Evolutionary conservation across 2,329 filamentous ascomycete genomes (phyloP).

Genomic region (Microsporum audouinii): DNA sequence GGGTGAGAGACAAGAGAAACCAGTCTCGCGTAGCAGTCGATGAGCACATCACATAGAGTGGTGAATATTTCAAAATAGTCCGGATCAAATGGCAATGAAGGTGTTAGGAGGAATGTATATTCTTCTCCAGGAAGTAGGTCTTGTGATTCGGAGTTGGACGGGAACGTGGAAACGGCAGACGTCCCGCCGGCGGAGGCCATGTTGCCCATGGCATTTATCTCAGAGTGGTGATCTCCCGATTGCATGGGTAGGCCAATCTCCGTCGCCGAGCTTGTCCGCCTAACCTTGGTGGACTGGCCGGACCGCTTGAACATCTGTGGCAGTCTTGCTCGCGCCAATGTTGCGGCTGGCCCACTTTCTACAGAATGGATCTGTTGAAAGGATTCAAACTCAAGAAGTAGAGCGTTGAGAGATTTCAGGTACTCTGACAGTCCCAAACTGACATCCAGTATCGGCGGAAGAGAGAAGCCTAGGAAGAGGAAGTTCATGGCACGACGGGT

Average conservation of each 20-base stretch:
- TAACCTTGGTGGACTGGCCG: slow-evolving; percentile 46
- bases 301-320: slow-evolving; percentile 71
- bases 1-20: slow-evolving; percentile 64
- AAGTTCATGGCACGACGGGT: slow-evolving; percentile 87
- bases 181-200: slow-evolving; percentile 29
- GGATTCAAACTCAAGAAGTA: slow-evolving; percentile 83
- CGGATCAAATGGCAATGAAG: slow-evolving; percentile 83
- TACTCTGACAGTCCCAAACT: slow-evolving; percentile 74
- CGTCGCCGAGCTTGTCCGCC: slow-evolving; percentile 47
- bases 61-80: slow-evolving; percentile 96
- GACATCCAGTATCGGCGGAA: slow-evolving; percentile 81
- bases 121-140: slow-evolving; percentile 72
- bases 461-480: slow-evolving; percentile 79
- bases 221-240: slow-evolving; percentile 34
- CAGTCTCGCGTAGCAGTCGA: slow-evolving; percentile 78
- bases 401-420: slow-evolving; percentile 69
- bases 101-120: slow-evolving; percentile 82
- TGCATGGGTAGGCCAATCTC: slow-evolving; percentile 48
- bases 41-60: slow-evolving; percentile 86
- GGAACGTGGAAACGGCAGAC: slow-evolving; percentile 30
- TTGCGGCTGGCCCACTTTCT: slow-evolving; percentile 56
- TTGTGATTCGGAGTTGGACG: slow-evolving; percentile 38
- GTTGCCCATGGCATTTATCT: slow-evolving; percentile 36
- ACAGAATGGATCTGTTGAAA: slow-evolving; percentile 81
- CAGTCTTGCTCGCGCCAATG: slow-evolving; percentile 65